Evolutionary conservation across 2,329 filamentous ascomycete genomes (phyloP).

Genomic region (Cytospora chrysosperma): DNA sequence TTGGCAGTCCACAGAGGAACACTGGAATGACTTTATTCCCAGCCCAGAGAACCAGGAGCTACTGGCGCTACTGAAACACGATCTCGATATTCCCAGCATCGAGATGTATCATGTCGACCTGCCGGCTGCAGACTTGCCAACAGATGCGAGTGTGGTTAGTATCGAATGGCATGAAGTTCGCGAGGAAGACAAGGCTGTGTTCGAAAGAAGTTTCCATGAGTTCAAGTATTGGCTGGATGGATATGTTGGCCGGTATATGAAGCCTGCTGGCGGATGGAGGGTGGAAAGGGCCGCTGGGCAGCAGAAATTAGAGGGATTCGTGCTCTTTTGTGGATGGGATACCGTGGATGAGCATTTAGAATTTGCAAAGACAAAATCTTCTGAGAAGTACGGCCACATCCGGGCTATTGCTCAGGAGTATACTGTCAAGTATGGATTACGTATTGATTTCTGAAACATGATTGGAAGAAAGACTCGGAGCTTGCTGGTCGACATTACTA

Average conservation of each 20-base stretch:
- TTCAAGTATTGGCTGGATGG: not conserved
- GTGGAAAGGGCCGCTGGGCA: not conserved
- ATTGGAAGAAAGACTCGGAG: no score
- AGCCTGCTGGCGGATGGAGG: not conserved
- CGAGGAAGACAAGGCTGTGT: not conserved
- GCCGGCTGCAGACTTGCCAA: not conserved
- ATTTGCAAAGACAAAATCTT: not conserved
- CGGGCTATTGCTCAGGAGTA: not conserved
- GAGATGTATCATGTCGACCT: slow-evolving; percentile 6
- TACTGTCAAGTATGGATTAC: not conserved
- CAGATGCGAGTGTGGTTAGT: not conserved
- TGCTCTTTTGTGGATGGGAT: not conserved
- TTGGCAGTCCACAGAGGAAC: slow-evolving; percentile 3
- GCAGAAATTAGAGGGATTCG: not conserved
- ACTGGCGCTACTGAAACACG: not conserved
- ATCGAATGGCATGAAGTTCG: not conserved
- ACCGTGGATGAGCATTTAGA: not conserved
- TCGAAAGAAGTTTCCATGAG: not conserved
- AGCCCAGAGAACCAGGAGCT: slow-evolving; percentile 6
- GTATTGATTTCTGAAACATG: not conserved
- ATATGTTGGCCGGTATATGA: not conserved
- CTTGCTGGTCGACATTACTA: no score
- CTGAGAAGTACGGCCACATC: not conserved
- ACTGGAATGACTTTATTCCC: slow-evolving; percentile 7
- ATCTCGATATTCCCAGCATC: not conserved